Base-by-base conservation (phyloP, 495 filamentous ascomycete species). In the Penicillium verhagenii region DNA sequence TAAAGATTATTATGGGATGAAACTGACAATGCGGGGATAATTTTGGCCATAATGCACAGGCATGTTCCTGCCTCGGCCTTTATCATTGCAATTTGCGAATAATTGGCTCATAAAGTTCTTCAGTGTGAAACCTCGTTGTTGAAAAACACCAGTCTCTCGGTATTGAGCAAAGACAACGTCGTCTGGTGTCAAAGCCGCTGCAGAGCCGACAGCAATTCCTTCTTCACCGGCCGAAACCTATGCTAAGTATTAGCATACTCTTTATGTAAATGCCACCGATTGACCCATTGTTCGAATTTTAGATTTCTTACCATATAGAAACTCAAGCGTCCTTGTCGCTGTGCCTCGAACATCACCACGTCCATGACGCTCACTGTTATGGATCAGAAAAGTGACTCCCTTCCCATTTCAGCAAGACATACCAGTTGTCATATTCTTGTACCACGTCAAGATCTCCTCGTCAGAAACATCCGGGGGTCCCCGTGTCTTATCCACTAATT, bases 121-220 rank as follows among this genome's bases (percentile, higher is more conserved):
- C 19, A 96, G 75, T 1, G 84, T 90, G 65, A 93, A 97, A 11
- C 94, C 95, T 11, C 94, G 85, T 66, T 97, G 88, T 58, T 88
- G 80, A 68, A 95, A 93, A 13, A 96, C 87, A 3, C 92, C 94
- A 24, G 92, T 82, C 72, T 99, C 94, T 52, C 94, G 86, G 64
- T 99, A 99, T 65, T 99, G 94, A 44, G 87, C 89, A 60, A 96
- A 99, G 23, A 96, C 79, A 14, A 96, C 89, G 61, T 99, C 95
- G 53, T 89, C 81, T n/a, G 82, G 86, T 19, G 79, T 76, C 24
- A 99, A 73, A 7, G 91, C 90, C 21, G 89, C 88, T 2, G 92
- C 89, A 0, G 87, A 93, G 7, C 88, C 94, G 11, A 97, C 85
- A 24, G 89, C 87, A 20, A 96, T 92, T 31, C 92, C 94, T 78